phyloP scores from a whole-genome alignment of 208 protist species.

The Leishmania amazonensis region DNA sequence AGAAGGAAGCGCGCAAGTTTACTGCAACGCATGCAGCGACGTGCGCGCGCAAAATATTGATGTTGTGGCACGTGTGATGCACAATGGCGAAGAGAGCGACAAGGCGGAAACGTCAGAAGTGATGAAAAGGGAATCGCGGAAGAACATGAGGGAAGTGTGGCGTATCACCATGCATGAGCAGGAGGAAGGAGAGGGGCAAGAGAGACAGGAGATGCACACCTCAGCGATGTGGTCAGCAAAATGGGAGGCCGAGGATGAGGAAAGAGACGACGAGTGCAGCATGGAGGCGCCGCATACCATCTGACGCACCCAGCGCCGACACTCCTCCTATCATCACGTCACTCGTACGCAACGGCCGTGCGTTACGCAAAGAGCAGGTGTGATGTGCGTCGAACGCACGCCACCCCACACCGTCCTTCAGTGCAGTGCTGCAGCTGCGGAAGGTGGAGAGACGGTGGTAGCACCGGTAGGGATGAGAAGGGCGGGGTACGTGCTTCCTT shows the following conservation, averaged over 20 bases:
- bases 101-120: background rate
- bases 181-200: background rate
- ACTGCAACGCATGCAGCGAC: background rate
- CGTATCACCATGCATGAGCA: background rate
- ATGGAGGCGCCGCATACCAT: background rate
- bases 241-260: background rate
- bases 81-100: background rate
- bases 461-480: background rate
- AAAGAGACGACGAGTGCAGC: background rate
- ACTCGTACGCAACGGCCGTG: background rate
- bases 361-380: background rate
- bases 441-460: background rate
- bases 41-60: background rate
- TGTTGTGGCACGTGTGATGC: background rate
- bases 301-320: background rate
- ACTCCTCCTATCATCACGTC: background rate
- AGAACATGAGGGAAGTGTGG: background rate
- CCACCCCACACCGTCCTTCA: background rate
- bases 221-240: background rate
- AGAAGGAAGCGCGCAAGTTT: background rate
- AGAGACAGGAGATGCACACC: background rate
- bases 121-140: background rate
- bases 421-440: background rate
- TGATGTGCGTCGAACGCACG: background rate
- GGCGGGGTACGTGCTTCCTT: background rate